Conservation (phyloP, 2,329 filamentous ascomycete genomes). For the Trichoderma sp. region DNA sequence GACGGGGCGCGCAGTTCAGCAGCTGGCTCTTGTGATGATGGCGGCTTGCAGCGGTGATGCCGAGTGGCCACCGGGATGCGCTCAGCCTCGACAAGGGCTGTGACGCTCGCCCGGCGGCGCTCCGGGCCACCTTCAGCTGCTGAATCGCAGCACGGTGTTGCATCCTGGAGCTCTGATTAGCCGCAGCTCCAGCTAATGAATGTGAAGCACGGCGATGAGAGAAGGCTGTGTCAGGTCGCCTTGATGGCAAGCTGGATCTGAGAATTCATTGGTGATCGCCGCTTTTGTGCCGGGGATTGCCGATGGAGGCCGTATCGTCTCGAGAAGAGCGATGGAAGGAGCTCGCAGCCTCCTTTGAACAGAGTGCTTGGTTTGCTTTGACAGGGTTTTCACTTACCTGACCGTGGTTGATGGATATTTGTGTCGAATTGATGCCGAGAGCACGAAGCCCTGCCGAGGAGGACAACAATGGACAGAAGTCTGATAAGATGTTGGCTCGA, state of each 20-base stretch:
- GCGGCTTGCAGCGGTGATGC: neutral
- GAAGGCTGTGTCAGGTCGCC: neutral
- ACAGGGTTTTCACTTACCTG: no score
- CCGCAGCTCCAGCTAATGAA: neutral
- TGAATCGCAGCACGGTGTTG: slow-evolving; percentile 1
- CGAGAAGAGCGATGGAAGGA: neutral
- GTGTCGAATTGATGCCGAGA: no score
- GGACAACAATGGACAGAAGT: no score
- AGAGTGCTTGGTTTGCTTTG: neutral
- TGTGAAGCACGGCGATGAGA: neutral
- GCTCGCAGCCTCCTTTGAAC: neutral
- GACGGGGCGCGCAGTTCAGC: neutral
- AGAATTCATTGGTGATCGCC: neutral
- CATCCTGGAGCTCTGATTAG: slow-evolving; percentile 13
- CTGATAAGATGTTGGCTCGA: no score
- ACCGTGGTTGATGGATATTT: no score
- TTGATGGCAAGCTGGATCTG: slow-evolving; percentile 8
- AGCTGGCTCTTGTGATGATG: neutral
- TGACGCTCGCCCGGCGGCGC: neutral
- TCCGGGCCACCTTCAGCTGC: slow-evolving; percentile 15
- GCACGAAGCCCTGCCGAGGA: no score
- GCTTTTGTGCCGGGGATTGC: slow-evolving; percentile 21
- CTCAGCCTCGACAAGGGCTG: neutral
- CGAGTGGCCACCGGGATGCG: neutral
- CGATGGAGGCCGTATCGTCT: slow-evolving; percentile 18